Evolutionary conservation across 768 basidiomycete genomes (phyloP).

Genomic region (Flagelloscypha sp.): DNA sequence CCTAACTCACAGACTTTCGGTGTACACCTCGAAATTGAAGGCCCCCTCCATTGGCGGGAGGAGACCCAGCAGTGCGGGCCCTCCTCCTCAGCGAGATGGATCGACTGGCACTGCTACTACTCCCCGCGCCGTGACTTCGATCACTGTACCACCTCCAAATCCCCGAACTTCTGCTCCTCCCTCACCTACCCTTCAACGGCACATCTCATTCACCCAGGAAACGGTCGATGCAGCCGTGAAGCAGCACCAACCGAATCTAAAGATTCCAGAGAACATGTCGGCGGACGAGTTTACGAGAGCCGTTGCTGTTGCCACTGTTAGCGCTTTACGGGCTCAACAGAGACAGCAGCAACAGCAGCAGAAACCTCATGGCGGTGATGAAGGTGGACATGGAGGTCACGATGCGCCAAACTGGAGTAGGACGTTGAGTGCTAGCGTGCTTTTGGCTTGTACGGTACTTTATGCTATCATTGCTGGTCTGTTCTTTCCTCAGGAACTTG

Average conservation of each 20-base stretch:
- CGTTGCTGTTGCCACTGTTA: constrained; percentile 90
- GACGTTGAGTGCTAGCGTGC: constrained; percentile 78
- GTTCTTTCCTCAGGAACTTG: constrained; percentile 16
- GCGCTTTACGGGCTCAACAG: constrained; percentile 78
- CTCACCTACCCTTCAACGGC: constrained; percentile 39
- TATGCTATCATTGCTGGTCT: constrained; percentile 94
- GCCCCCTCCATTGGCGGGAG: too few species aligned
- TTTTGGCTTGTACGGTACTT: constrained; percentile 82
- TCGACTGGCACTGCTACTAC: too few species aligned
- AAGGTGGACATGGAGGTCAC: constrained; percentile 69
- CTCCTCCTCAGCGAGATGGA: too few species aligned
- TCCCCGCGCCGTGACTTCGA: too few species aligned
- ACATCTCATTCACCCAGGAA: constrained; percentile 57
- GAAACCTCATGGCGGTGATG: constrained; percentile 43
- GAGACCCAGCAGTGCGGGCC: too few species aligned
- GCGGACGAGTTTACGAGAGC: constrained; percentile 89
- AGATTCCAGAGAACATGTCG: constrained; percentile 59
- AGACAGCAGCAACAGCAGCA: constrained; percentile 42
- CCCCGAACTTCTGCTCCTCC: constrained; percentile 18
- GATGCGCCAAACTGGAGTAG: constrained; percentile 97
- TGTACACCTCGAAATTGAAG: too few species aligned
- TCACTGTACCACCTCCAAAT: too few species aligned
- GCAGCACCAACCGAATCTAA: constrained; percentile 35
- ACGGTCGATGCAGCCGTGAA: constrained; percentile 21
- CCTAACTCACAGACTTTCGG: too few species aligned